Conservation (phyloP, 805 yeast genomes). For the Wickerhamiella qilinensis region DNA sequence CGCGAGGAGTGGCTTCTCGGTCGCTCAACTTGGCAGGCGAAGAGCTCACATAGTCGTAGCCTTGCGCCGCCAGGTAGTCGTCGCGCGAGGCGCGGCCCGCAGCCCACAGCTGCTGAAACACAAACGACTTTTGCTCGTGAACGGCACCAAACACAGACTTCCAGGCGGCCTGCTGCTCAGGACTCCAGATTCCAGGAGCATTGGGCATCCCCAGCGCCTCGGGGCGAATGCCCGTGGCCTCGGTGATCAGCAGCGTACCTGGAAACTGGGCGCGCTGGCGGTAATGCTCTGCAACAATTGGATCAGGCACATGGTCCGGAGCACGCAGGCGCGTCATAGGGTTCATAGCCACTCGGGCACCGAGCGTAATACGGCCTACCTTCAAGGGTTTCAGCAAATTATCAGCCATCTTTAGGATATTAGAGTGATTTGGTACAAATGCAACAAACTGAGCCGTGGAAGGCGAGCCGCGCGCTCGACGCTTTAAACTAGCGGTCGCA, state of each 20-base stretch:
- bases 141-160: constrained; percentile 28
- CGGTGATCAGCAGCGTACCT: constrained; percentile 44
- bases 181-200: constrained; percentile 19
- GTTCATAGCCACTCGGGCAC: constrained; percentile 30
- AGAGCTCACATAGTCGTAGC: constrained; percentile 26
- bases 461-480: too few relatives aligned
- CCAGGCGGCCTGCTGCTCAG: constrained; percentile 22
- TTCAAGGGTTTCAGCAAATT: constrained; percentile 22
- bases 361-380: constrained; percentile 21
- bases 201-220: constrained; percentile 25
- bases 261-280: constrained; percentile 35
- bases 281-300: constrained; percentile 36
- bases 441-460: too few relatives aligned
- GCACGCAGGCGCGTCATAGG: constrained; percentile 36
- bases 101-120: constrained; percentile 30
- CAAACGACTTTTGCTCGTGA: constrained; percentile 27
- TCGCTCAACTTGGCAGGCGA: constrained; percentile 19
- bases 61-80: constrained; percentile 22
- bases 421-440: too few relatives aligned
- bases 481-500: too few relatives aligned
- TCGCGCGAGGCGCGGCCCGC: constrained; percentile 32
- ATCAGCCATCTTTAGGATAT: too few relatives aligned
- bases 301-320: constrained; percentile 25
- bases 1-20: constrained; percentile 12
- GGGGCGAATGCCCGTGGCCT: constrained; percentile 35